Evolutionary conservation across 2,329 filamentous ascomycete genomes (phyloP).

Genomic region (Tolypocladium ovalisporum): DNA sequence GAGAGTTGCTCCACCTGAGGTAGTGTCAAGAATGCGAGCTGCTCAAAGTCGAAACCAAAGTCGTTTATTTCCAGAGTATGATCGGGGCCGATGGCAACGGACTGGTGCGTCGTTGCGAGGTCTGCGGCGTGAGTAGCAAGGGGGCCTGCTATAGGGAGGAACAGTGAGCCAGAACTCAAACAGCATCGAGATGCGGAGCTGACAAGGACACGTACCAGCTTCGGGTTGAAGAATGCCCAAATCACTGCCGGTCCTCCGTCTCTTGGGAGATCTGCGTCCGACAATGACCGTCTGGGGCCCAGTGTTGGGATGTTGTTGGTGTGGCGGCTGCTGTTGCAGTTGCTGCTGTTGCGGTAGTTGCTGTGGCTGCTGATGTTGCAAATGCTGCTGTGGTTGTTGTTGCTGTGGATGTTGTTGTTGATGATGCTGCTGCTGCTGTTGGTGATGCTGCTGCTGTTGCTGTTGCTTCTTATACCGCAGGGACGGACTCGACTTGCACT

Average conservation of each 20-base stretch:
- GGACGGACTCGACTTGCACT: slow-evolving; percentile 34
- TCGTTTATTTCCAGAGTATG: slow-evolving; percentile 18
- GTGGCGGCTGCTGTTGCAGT: slow-evolving; percentile 5
- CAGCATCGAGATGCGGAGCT: slow-evolving; percentile 7
- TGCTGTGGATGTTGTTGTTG: slow-evolving; percentile 7
- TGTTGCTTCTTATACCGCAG: slow-evolving; percentile 24
- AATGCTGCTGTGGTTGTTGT: slow-evolving; percentile 4
- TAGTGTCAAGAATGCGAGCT: slow-evolving; percentile 17
- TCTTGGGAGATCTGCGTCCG: slow-evolving; percentile 23
- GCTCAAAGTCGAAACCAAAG: slow-evolving; percentile 24
- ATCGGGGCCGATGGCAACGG: slow-evolving; percentile 17
- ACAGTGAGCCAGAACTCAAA: slow-evolving; percentile 8
- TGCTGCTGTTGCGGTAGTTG: slow-evolving; percentile 7
- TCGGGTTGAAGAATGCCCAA: slow-evolving; percentile 21
- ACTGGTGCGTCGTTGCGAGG: slow-evolving; percentile 13
- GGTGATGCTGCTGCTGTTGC: slow-evolving; percentile 12
- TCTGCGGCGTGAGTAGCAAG: slow-evolving; percentile 14
- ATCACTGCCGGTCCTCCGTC: slow-evolving; percentile 23
- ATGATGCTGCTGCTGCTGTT: slow-evolving; percentile 8
- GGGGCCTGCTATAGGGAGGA: slow-evolving; percentile 14
- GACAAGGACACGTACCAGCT: slow-evolving; percentile 19
- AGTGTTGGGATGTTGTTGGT: slow-evolving; percentile 1
- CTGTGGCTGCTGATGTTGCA: slow-evolving; percentile 5
- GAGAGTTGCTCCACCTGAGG: slow-evolving; percentile 16
- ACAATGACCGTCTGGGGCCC: slow-evolving; percentile 5